Conservation (phyloP, 805 yeast genomes). For the Hemisphaericaspora nanyangensis region DNA sequence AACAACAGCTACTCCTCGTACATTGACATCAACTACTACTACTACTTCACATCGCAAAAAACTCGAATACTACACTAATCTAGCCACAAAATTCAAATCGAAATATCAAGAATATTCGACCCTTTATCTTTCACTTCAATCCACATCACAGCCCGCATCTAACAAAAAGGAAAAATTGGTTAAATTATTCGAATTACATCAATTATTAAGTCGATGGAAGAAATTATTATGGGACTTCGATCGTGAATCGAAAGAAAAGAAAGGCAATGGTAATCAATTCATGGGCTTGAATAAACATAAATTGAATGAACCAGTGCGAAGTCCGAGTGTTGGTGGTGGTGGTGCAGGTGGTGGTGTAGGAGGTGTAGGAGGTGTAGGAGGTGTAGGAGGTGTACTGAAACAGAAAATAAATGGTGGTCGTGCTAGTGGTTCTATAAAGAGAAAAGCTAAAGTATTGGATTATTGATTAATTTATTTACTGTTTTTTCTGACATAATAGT, state of each 20-base stretch:
- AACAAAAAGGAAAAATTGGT: conserved; percentile 24
- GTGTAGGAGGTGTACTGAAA: not conserved
- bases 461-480: no score
- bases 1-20: no score
- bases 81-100: conserved; percentile 45
- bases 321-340: conserved; percentile 3
- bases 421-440: no score
- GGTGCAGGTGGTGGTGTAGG: no score
- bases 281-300: conserved; percentile 39
- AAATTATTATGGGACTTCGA: conserved; percentile 49
- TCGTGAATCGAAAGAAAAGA: conserved; percentile 28
- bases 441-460: no score
- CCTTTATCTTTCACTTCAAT: conserved; percentile 28
- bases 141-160: conserved; percentile 8
- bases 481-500: no score
- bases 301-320: conserved; percentile 16
- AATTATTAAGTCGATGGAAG: conserved; percentile 52
- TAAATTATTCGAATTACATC: conserved; percentile 48
- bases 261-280: no score
- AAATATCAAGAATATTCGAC: conserved; percentile 48
- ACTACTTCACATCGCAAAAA: conserved; percentile 7
- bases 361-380: not conserved
- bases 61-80: conserved; percentile 34
- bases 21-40: not conserved
- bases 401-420: no score